These are phyloP conservation scores for Blastomyces parvus DNA, from an alignment of 2,329 filamentous ascomycete genomes.

Conservation along the genomic window DNA sequence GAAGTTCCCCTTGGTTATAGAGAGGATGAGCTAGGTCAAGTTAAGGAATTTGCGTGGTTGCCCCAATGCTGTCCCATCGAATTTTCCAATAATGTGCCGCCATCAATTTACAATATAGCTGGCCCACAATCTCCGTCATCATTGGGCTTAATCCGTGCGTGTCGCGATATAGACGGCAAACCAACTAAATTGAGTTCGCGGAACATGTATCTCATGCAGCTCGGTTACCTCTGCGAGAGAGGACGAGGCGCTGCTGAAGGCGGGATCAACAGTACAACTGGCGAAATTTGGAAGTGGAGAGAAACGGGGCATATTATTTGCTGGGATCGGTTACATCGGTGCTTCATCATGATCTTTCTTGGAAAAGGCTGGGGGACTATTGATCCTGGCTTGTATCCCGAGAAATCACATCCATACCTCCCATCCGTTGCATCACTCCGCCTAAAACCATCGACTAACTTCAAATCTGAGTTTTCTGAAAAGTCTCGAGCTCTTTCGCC, in stretches of 20 bases:
- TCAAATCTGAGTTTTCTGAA: background rate
- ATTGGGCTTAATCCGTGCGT: slow-evolving; percentile 27
- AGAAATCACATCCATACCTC: background rate
- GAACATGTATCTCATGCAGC: slow-evolving; percentile 26
- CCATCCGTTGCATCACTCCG: slow-evolving; percentile 4
- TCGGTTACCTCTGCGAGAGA: slow-evolving; percentile 28
- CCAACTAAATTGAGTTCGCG: background rate
- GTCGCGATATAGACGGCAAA: slow-evolving; percentile 17
- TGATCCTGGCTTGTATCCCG: slow-evolving; percentile 20
- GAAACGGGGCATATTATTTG: slow-evolving; percentile 30
- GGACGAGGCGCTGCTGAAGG: slow-evolving; percentile 3
- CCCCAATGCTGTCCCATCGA: slow-evolving; percentile 28
- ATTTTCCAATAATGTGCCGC: slow-evolving; percentile 17
- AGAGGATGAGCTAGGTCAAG: slow-evolving; percentile 6
- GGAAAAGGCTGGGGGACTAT: slow-evolving; percentile 21
- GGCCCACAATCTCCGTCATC: slow-evolving; percentile 18
- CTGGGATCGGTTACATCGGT: slow-evolving; percentile 27
- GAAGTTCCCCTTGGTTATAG: slow-evolving; percentile 18
- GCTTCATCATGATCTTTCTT: slow-evolving; percentile 25
- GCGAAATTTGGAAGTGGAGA: slow-evolving; percentile 20
- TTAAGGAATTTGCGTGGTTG: slow-evolving; percentile 25
- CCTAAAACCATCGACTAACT: background rate
- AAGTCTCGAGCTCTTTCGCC: background rate
- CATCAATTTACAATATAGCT: slow-evolving; percentile 13
- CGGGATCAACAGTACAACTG: background rate